Evolutionary conservation across 2,329 filamentous ascomycete genomes (phyloP).

Genomic region (Hypoxylon rubiginosum): DNA sequence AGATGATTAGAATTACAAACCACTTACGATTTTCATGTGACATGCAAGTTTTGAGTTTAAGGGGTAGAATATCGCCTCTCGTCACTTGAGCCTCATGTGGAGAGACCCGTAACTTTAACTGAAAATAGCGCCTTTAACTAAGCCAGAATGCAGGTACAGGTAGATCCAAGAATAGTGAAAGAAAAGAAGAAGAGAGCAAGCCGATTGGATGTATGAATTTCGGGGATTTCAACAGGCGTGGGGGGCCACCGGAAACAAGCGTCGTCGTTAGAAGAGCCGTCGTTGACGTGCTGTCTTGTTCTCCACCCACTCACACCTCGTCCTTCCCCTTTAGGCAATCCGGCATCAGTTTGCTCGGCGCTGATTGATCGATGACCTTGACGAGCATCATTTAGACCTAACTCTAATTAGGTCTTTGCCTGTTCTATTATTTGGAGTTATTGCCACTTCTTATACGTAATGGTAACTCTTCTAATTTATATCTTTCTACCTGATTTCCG

Average conservation of each 20-base stretch:
- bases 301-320: conserved; percentile 21
- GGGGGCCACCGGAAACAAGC: conserved; percentile 7
- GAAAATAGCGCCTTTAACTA: background rate
- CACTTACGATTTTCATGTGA: background rate
- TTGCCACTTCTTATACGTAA: background rate
- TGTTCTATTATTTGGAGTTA: background rate
- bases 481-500: background rate
- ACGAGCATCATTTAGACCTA: conserved; percentile 2
- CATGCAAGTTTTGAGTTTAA: background rate
- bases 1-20: background rate
- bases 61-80: background rate
- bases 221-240: conserved; percentile 2
- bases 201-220: conserved; percentile 18
- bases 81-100: background rate
- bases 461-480: background rate
- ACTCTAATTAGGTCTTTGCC: background rate
- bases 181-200: background rate
- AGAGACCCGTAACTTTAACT: conserved; percentile 23
- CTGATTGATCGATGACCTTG: conserved; percentile 10
- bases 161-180: conserved; percentile 6
- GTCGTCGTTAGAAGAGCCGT: conserved; percentile 28
- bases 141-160: conserved; percentile 21
- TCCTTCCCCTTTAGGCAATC: conserved; percentile 21
- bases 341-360: background rate
- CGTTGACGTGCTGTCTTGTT: conserved; percentile 37